Evolutionary conservation across 2,329 filamentous ascomycete genomes (phyloP).

Genomic region (Calonectria henricotiae): DNA sequence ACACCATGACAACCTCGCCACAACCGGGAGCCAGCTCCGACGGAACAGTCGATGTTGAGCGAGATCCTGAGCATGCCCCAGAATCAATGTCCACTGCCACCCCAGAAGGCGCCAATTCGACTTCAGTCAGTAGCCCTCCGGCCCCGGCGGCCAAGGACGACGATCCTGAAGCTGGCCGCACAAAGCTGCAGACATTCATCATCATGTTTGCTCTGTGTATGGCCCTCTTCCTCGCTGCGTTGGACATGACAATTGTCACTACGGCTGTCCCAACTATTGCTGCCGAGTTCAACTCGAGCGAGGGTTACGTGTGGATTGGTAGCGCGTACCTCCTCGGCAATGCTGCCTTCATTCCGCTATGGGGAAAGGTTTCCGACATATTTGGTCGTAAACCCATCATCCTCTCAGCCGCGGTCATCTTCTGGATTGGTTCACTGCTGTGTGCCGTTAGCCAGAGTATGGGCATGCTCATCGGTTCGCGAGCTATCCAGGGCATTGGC

Average conservation of each 20-base stretch:
- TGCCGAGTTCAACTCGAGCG: conserved; percentile 74
- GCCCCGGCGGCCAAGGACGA: conserved; percentile 37
- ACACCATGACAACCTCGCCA: conserved; percentile 40
- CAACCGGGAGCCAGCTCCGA: conserved; percentile 53
- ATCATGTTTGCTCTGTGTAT: conserved; percentile 63
- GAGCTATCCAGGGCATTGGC: conserved; percentile 72
- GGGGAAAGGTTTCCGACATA: conserved; percentile 76
- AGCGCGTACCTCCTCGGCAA: conserved; percentile 81
- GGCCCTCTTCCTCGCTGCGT: conserved; percentile 69
- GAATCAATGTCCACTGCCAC: conserved; percentile 33
- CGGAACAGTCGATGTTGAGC: conserved; percentile 52
- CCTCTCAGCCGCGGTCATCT: conserved; percentile 67
- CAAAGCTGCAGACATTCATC: conserved; percentile 59
- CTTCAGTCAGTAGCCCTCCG: conserved; percentile 35
- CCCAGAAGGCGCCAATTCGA: conserved; percentile 35
- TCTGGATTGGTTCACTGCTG: conserved; percentile 71
- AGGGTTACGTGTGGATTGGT: conserved; percentile 85
- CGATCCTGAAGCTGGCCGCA: conserved; percentile 58
- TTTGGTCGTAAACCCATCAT: conserved; percentile 73
- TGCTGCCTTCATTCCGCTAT: conserved; percentile 78
- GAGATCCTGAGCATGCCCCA: conserved; percentile 39
- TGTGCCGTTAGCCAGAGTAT: conserved; percentile 69
- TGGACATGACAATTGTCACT: conserved; percentile 76
- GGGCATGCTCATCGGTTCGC: conserved; percentile 69
- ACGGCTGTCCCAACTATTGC: conserved; percentile 79